Conservation (phyloP, 805 yeast species). For the Candida methanosorbosa region DNA sequence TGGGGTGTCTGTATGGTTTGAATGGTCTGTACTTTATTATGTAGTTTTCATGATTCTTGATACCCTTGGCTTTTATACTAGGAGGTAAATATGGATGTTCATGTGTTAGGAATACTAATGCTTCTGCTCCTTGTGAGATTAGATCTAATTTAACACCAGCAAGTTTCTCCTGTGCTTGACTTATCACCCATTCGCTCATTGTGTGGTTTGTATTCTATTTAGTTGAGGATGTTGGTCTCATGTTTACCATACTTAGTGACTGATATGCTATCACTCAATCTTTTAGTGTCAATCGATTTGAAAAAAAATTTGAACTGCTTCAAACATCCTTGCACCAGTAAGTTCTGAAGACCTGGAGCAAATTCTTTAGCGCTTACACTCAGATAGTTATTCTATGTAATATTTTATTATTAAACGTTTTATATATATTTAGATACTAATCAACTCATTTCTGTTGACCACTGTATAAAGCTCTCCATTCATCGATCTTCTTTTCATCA, state of each 20-base stretch:
- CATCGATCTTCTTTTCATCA: constrained; percentile 79
- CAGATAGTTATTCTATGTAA: no score
- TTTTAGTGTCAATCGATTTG: no score
- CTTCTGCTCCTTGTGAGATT: constrained; percentile 89
- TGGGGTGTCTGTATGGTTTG: constrained; percentile 84
- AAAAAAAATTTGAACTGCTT: no score
- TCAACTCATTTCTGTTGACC: constrained; percentile 62
- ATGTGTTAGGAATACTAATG: constrained; percentile 57
- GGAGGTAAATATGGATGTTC: constrained; percentile 58
- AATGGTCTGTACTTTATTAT: constrained; percentile 83
- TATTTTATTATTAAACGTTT: constrained; percentile 1
- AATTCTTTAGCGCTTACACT: no score
- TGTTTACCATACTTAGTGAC: no score
- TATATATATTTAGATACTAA: no score
- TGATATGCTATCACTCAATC: no score
- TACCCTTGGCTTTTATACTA: constrained; percentile 13
- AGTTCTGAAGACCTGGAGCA: no score
- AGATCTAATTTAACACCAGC: constrained; percentile 41
- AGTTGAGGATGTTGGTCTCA: no score
- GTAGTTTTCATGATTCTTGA: constrained; percentile 27
- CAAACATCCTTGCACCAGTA: no score
- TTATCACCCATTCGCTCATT: constrained; percentile 51
- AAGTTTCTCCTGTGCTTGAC: constrained; percentile 31
- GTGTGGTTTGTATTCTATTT: no score
- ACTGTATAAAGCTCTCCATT: constrained; percentile 82